Conservation (phyloP, 2,329 filamentous ascomycete genomes). For the Colletotrichum melonis region DNA sequence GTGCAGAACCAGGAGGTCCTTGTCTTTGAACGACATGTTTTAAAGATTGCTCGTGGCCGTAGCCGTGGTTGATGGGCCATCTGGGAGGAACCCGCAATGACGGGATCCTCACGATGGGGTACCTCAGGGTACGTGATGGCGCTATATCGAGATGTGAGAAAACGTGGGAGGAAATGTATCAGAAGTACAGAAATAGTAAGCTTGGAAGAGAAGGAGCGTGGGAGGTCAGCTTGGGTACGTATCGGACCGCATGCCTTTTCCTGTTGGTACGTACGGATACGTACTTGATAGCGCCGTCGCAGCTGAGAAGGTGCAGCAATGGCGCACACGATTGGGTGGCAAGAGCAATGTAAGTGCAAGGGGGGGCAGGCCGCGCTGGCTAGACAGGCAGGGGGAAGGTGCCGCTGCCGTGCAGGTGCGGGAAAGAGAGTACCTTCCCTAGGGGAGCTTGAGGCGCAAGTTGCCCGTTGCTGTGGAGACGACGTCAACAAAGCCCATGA, state of each 20-base stretch:
- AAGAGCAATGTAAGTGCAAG: neutral
- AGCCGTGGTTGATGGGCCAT: neutral
- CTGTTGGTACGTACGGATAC: neutral
- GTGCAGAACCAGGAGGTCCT: neutral
- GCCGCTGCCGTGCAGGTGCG: neutral
- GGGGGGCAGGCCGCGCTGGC: too few relatives aligned
- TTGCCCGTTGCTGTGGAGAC: constrained; percentile 48
- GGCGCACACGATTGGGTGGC: neutral
- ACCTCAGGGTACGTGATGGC: neutral
- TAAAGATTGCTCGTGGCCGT: neutral
- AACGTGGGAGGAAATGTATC: too few relatives aligned
- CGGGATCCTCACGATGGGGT: neutral
- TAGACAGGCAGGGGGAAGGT: neutral
- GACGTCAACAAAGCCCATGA: constrained; percentile 45
- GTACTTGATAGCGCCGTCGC: neutral
- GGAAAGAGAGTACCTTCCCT: too few relatives aligned
- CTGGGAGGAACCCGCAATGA: constrained; percentile 10
- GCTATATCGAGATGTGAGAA: neutral
- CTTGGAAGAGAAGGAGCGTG: neutral
- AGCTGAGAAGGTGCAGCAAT: neutral
- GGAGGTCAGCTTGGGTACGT: neutral
- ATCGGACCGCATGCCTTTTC: neutral
- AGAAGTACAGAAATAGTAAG: neutral
- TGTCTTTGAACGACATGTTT: constrained; percentile 4
- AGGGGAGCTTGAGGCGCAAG: neutral